A percentile compares a stretch with the other conserved stretches of the same genome.
phyloP scores from a whole-genome alignment of 2,329 filamentous ascomycete species.

The Colletotrichum eremochloae region DNA sequence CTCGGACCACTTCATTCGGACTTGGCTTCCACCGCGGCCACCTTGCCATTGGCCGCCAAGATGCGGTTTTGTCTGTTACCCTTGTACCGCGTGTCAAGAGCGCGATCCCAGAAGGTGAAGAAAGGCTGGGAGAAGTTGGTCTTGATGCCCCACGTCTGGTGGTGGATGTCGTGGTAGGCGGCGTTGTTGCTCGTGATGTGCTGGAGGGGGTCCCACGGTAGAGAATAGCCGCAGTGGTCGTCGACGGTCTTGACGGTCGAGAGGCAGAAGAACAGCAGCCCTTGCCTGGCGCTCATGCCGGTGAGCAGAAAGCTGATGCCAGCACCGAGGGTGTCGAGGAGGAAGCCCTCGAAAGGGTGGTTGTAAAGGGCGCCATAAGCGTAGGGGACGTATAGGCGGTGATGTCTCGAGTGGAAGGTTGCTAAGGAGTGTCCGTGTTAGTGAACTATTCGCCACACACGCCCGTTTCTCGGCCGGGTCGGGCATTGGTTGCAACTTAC shows the following conservation, averaged over 20 bases:
- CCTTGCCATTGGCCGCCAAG: constrained; percentile 18
- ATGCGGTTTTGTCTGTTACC: constrained; percentile 63
- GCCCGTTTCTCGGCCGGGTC: constrained; percentile 44
- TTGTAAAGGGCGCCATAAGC: constrained; percentile 98
- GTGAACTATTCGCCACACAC: not conserved
- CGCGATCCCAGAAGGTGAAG: constrained; percentile 94
- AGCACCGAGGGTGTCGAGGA: constrained; percentile 91
- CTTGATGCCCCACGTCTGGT: constrained; percentile 99
- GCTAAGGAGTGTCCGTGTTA: constrained; percentile 59
- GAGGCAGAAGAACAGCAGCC: constrained; percentile 88
- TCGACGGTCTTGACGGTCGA: constrained; percentile 97
- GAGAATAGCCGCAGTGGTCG: constrained; percentile 96
- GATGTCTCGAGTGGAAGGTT: constrained; percentile 93
- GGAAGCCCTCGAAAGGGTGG: constrained; percentile 92
- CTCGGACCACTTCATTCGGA: constrained; percentile 23
- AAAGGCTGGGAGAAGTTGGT: constrained; percentile 92
- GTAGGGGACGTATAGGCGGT: constrained; percentile 97
- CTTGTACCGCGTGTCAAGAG: constrained; percentile 86
- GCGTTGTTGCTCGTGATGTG: constrained; percentile 95
- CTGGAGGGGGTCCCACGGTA: constrained; percentile 95
- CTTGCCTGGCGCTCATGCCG: constrained; percentile 86
- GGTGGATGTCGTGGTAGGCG: constrained; percentile 96
- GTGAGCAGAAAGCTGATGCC: constrained; percentile 85
- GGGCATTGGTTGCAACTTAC: constrained; percentile 73
- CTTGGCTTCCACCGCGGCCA: constrained; percentile 34